Conservation (phyloP, 306 rosid species). For the Trifolium pratense region DNA sequence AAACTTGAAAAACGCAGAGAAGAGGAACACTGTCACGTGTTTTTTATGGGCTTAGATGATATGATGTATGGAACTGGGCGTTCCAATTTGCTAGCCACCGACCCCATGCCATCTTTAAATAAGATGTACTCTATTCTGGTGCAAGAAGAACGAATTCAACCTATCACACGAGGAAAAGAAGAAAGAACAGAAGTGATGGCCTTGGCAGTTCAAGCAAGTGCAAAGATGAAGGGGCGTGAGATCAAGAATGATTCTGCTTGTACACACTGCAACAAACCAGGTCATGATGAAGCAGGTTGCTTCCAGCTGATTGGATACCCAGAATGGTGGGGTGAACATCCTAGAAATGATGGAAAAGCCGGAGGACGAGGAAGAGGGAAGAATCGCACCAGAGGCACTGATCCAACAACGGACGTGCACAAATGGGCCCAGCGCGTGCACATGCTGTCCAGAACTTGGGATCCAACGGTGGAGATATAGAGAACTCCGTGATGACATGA, state of each 20-base stretch:
- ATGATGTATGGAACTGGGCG: not conserved
- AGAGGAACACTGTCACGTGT: no score
- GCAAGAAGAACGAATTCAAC: not conserved
- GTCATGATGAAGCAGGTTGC: not conserved
- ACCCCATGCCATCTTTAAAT: not conserved
- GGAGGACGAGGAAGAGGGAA: not conserved
- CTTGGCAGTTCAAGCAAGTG: not conserved
- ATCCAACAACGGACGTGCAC: not conserved
- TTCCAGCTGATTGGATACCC: not conserved
- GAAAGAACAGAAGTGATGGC: not conserved
- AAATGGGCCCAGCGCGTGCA: no score
- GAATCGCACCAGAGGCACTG: not conserved
- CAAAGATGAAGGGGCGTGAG: not conserved
- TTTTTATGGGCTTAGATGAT: not conserved
- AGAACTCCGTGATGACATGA: no score
- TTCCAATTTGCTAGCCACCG: not conserved
- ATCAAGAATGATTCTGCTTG: not conserved
- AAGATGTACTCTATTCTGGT: not conserved
- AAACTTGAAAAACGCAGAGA: no score
- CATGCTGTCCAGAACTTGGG: not conserved
- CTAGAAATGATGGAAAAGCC: not conserved
- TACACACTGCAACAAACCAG: not conserved
- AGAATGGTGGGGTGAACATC: not conserved
- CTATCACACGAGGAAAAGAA: not conserved
- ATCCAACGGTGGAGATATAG: not conserved